Conservation (phyloP, 345 rosid species). For the Bruguiera gymnorhiza region DNA sequence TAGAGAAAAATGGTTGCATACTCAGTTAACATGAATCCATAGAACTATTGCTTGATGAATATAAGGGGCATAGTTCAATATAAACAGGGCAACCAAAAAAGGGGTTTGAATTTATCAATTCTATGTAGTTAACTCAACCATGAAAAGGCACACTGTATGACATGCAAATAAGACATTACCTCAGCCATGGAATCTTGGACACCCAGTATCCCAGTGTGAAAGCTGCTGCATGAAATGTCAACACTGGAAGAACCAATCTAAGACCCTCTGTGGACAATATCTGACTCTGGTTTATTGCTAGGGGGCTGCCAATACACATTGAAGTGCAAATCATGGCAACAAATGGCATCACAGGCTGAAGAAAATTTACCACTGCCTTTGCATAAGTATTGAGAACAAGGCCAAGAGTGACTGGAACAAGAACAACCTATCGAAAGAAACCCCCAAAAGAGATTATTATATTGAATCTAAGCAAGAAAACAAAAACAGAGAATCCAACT, state of each 20-base stretch:
- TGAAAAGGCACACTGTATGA: neutral
- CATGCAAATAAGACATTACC: constrained; percentile 41
- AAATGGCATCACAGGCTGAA: constrained; percentile 83
- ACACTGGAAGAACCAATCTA: constrained; percentile 65
- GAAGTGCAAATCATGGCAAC: constrained; percentile 94
- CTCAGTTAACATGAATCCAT: neutral
- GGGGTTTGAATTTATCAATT: neutral
- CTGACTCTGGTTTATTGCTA: constrained; percentile 72
- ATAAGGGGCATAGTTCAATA: neutral
- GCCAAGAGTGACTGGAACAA: constrained; percentile 80
- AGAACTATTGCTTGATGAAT: neutral
- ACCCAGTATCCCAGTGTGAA: constrained; percentile 84
- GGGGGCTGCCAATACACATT: constrained; percentile 90
- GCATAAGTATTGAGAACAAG: constrained; percentile 81
- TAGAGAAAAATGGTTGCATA: no score
- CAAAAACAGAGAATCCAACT: neutral
- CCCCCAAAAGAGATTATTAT: constrained; percentile 5
- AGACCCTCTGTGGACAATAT: constrained; percentile 72
- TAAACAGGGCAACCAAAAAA: constrained; percentile 4
- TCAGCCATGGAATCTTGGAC: constrained; percentile 65
- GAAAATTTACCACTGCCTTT: constrained; percentile 61
- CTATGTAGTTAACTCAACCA: neutral
- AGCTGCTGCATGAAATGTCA: constrained; percentile 74
- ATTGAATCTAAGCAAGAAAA: constrained; percentile 4
- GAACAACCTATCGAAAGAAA: constrained; percentile 61